Evolutionary conservation across 352 stramenopile genomes (phyloP), one percentile per base, ranked within the genome.

Genomic region (Chrysophaeum taylorii): DNA sequence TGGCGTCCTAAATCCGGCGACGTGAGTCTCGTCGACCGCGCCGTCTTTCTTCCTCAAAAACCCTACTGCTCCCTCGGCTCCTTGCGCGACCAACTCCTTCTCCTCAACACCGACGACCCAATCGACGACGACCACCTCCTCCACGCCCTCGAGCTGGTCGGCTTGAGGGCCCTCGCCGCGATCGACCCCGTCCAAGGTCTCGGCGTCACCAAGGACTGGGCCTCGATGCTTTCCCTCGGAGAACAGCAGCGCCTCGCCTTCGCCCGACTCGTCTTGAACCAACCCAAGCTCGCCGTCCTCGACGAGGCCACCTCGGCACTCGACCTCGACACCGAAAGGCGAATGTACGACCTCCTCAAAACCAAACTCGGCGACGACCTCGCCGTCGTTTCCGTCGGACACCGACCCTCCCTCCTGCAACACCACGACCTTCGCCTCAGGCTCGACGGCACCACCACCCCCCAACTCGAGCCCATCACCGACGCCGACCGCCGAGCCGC

Each of bases 211-310:
- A 62, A 85, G 16, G 85, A 93, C 78, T 93, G 85, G 86, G 78
- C 73, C 23, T 88, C 90, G 67, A 86, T 75, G 31, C 73, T 93
- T 0, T 88, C 79, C 2, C 71, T 93, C 48, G 87, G 87, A n/a
- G 87, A 93, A 67, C 87, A 93, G 75, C 87, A 93, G 69, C 70
- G 87, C 18, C 70, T 93, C 15, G 83, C 85, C 14, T 93, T 93
- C 79, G 86, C 79, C 0, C 78, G 87, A 33, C 66, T 93, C 0
- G 67, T 93, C 12, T 78, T 87, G 21, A 89, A 90, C 75, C 37
- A 78, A 60, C 85, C 87, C 35, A 69, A 61, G n/a, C 70, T 93
- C 0, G 83, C 88, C 4, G 82, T 93, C 38, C 70, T 93, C 38
- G 86, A 88, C 68, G 85, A 91, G 64, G 82, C 80, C 23, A 92